A percentile compares a stretch with the other conserved stretches of the same genome.
These are phyloP conservation scores for Brettanomyces nanus DNA, from an alignment of 805 yeast genomes.

Conservation along the genomic window DNA sequence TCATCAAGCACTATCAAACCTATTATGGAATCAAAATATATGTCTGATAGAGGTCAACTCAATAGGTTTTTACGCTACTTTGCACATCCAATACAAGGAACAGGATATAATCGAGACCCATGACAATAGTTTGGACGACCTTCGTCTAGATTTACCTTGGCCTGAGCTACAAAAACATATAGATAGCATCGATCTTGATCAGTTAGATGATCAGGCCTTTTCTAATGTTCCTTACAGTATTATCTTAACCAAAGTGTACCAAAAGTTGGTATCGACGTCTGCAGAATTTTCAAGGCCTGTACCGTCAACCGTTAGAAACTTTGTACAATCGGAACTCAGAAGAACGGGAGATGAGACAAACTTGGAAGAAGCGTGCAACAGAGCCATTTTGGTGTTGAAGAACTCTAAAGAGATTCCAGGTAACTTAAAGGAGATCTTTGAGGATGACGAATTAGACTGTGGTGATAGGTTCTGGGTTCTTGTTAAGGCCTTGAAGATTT, in stretches of 20 bases:
- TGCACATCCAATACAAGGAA: slow-evolving; percentile 46
- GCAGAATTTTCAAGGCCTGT: slow-evolving; percentile 13
- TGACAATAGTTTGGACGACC: slow-evolving; percentile 47
- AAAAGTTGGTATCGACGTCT: slow-evolving; percentile 27
- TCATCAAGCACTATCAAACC: slow-evolving; percentile 19
- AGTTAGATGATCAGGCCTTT: slow-evolving; percentile 34
- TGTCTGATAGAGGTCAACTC: slow-evolving; percentile 49
- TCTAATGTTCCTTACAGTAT: slow-evolving; percentile 67
- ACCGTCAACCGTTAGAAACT: slow-evolving; percentile 14
- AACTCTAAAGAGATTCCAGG: slow-evolving; percentile 27
- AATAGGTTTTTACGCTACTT: slow-evolving; percentile 58
- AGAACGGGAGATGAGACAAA: slow-evolving; percentile 25
- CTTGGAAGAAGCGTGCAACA: slow-evolving; percentile 28
- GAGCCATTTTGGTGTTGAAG: slow-evolving; percentile 37
- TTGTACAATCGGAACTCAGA: slow-evolving; percentile 7
- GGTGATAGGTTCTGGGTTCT: slow-evolving; percentile 53
- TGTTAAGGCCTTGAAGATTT: slow-evolving; percentile 44
- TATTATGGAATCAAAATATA: slow-evolving; percentile 35
- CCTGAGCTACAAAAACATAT: slow-evolving; percentile 45
- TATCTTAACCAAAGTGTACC: slow-evolving; percentile 47
- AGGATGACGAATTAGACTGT: slow-evolving; percentile 15
- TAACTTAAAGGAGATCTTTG: slow-evolving; percentile 20
- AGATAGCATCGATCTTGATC: slow-evolving; percentile 40
- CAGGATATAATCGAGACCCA: slow-evolving; percentile 73
- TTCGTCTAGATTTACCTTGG: slow-evolving; percentile 70